phyloP scores from a whole-genome alignment of 208 protist species.

The Wallacemonas collosoma region DNA sequence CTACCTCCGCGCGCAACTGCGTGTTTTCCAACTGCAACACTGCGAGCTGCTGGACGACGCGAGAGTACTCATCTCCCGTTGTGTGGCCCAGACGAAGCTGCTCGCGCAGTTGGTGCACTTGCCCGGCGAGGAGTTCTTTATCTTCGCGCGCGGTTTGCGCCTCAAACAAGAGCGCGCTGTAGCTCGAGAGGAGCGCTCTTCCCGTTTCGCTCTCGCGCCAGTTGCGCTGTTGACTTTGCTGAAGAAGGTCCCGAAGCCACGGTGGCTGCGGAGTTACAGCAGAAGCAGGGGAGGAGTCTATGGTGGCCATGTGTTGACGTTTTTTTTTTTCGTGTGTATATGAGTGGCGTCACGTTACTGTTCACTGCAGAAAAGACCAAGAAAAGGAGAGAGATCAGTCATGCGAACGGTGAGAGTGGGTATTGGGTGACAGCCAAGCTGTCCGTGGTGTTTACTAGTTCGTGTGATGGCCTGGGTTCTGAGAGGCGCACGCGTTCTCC shows the following conservation, averaged over 20 bases:
- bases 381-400: too few relatives aligned
- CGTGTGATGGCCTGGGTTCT: too few relatives aligned
- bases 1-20: neutral
- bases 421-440: too few relatives aligned
- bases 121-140: neutral
- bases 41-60: neutral
- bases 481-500: too few relatives aligned
- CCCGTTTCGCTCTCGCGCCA: constrained; percentile 5
- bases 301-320: neutral
- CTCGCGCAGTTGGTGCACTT: constrained; percentile 2
- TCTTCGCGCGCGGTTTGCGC: constrained; percentile 4
- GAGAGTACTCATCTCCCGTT: neutral
- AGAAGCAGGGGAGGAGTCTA: neutral
- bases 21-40: constrained; percentile 9
- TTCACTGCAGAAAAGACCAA: too few relatives aligned
- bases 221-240: constrained; percentile 11
- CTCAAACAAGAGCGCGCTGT: neutral
- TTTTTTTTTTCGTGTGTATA: neutral
- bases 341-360: too few relatives aligned
- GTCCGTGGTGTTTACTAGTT: too few relatives aligned
- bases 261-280: neutral
- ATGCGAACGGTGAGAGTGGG: too few relatives aligned
- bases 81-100: neutral
- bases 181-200: constrained; percentile 1
- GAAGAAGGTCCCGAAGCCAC: neutral